phyloP scores from a whole-genome alignment of 2,329 filamentous ascomycete genomes.

The Tolypocladium capitatum region DNA sequence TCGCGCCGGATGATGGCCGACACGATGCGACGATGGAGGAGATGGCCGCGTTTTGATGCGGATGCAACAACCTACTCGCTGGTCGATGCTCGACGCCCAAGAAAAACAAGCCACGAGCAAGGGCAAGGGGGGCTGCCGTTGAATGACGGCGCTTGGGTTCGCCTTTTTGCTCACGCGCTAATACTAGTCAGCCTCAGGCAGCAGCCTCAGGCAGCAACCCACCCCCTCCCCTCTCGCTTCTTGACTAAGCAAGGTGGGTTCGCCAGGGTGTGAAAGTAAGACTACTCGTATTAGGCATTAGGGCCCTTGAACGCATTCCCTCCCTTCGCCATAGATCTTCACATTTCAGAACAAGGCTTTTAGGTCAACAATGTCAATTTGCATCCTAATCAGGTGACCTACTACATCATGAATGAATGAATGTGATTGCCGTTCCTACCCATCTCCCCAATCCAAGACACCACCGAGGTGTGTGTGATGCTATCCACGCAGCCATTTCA shows the following conservation, averaged over 20 bases:
- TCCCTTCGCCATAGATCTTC: no score
- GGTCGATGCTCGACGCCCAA: background rate
- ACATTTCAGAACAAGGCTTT: background rate
- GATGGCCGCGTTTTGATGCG: background rate
- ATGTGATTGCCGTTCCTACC: background rate
- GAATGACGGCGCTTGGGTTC: background rate
- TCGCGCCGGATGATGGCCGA: slow-evolving; percentile 1
- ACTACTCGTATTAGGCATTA: no score
- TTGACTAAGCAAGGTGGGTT: slow-evolving; percentile 1
- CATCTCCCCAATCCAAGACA: background rate
- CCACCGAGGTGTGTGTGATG: background rate
- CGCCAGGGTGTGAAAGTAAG: no score
- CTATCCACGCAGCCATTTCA: background rate
- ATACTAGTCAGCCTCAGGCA: background rate
- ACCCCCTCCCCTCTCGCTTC: background rate
- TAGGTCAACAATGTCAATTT: slow-evolving; percentile 1
- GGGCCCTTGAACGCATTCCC: no score
- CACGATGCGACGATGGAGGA: background rate
- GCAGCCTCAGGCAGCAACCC: background rate
- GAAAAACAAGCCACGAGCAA: slow-evolving; percentile 1
- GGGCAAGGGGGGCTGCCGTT: background rate
- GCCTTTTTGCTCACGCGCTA: background rate
- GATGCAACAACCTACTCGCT: background rate
- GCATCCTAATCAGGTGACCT: slow-evolving; percentile 4
- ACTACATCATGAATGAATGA: slow-evolving; percentile 1